phyloP scores from a whole-genome alignment of 164 flowering plant species.

The grape (Vitis vinifera) region ASM3070453v1 NC_081822.1:9500001-9500500 shows the following conservation, averaged over 20 bases:
- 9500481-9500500: too few species aligned
- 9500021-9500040: conserved; percentile 46
- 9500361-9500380: too few species aligned
- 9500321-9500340: too few species aligned
- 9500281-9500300: conserved; percentile 23
- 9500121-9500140: conserved; percentile 5
- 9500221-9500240: conserved; percentile 86
- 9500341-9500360: too few species aligned
- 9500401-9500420: too few species aligned
- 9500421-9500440: too few species aligned
- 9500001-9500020: conserved; percentile 89
- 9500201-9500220: conserved; percentile 97
- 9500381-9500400: too few species aligned
- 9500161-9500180: conserved; percentile 96
- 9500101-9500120: not conserved
- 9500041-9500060: not conserved
- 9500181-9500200: conserved; percentile 84
- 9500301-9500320: not conserved
- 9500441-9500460: too few species aligned
- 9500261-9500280: conserved; percentile 98
- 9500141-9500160: conserved; percentile 93
- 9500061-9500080: too few species aligned
- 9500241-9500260: conserved; percentile 94
- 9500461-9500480: too few species aligned
- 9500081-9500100: too few species aligned